A percentile compares a stretch with the other conserved stretches of the same genome.
phyloP scores from a whole-genome alignment of 148 eudicot species.

The Silene latifolia region DNA sequence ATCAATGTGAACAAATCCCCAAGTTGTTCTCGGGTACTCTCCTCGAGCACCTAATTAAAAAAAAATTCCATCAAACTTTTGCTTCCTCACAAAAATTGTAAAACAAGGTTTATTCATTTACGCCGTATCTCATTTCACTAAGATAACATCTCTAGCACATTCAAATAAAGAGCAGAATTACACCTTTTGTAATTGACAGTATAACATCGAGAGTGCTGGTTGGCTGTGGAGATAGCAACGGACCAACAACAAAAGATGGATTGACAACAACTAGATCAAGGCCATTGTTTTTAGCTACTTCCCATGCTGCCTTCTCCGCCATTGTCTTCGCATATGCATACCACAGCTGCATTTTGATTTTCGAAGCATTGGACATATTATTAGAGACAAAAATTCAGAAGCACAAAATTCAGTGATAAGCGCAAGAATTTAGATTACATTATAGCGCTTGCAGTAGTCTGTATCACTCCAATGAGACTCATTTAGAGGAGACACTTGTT shows the following conservation, averaged over 20 bases:
- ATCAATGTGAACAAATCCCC: conserved; percentile 72
- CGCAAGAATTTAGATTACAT: conserved; percentile 23
- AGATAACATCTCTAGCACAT: too few relatives aligned
- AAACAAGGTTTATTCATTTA: too few relatives aligned
- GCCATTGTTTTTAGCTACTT: conserved; percentile 54
- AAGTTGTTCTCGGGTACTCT: conserved; percentile 50
- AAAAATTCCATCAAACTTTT: not conserved
- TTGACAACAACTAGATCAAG: conserved; percentile 68
- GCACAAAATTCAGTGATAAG: not conserved
- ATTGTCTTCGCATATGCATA: conserved; percentile 73
- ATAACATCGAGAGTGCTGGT: conserved; percentile 53
- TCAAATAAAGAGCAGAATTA: too few relatives aligned
- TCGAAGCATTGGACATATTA: not conserved
- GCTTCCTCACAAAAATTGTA: too few relatives aligned
- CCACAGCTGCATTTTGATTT: conserved; percentile 73
- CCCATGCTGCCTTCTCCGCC: conserved; percentile 71
- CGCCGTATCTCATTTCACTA: too few relatives aligned
- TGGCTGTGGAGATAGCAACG: conserved; percentile 65
- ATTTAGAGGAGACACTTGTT: conserved; percentile 52
- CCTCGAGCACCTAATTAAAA: conserved; percentile 37
- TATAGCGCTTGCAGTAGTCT: conserved; percentile 56
- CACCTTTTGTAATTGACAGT: conserved; percentile 48
- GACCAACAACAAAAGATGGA: conserved; percentile 71
- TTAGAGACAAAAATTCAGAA: not conserved
- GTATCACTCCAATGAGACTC: conserved; percentile 83